These are phyloP conservation scores for Rugosomyces carneus DNA, from an alignment of 1,284 basidiomycete species.

Conservation along the genomic window DNA sequence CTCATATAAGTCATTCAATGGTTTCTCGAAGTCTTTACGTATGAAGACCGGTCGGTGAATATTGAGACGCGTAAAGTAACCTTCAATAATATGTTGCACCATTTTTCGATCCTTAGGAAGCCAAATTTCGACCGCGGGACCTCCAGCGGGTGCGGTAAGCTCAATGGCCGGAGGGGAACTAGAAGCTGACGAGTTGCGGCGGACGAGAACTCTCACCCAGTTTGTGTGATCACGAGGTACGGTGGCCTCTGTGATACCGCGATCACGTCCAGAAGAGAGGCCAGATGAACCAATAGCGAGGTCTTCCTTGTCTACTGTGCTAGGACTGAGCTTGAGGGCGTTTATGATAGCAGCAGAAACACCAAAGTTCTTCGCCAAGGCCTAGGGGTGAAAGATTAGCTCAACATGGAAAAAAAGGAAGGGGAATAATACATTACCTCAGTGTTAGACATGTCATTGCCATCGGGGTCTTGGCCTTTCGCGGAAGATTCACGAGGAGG, in stretches of 20 bases:
- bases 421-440: constrained; percentile 30
- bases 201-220: constrained; percentile 52
- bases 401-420: background rate
- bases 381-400: constrained; percentile 27
- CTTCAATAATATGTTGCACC: constrained; percentile 52
- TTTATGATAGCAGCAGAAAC: constrained; percentile 64
- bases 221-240: constrained; percentile 53
- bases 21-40: constrained; percentile 56
- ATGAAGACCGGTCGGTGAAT: constrained; percentile 69
- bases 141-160: constrained; percentile 24
- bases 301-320: constrained; percentile 55
- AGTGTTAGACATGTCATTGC: constrained; percentile 68
- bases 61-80: constrained; percentile 72
- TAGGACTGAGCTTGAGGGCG: constrained; percentile 48
- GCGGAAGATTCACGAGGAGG: constrained; percentile 23
- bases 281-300: constrained; percentile 68
- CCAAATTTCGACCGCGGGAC: constrained; percentile 49
- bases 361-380: constrained; percentile 73
- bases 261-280: constrained; percentile 62
- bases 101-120: constrained; percentile 70
- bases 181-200: constrained; percentile 36
- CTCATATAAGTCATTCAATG: constrained; percentile 60
- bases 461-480: constrained; percentile 68
- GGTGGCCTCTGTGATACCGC: constrained; percentile 46
- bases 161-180: constrained; percentile 27